phyloP scores from a whole-genome alignment of 345 rosid genomes.

The Crucihimalaya himalaica region DNA sequence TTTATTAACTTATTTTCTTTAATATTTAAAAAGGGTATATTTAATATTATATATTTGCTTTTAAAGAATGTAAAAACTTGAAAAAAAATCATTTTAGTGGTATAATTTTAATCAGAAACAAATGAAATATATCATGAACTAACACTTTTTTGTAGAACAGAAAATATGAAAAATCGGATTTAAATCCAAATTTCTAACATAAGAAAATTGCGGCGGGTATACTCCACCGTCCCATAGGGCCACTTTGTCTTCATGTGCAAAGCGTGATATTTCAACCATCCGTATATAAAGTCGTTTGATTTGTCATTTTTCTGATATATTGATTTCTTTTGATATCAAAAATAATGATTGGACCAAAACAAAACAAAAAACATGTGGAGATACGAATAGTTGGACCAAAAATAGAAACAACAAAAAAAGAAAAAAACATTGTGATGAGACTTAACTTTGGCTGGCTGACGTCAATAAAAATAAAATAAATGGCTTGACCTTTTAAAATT shows the following conservation, averaged over 20 bases:
- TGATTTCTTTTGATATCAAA: neutral
- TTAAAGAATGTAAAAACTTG: too few species aligned
- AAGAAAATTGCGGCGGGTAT: constrained; percentile 26
- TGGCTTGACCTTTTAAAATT: constrained; percentile 9
- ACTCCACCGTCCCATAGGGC: constrained; percentile 5
- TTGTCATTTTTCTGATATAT: neutral
- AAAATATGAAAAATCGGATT: neutral
- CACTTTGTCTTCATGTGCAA: constrained; percentile 16
- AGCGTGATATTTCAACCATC: neutral
- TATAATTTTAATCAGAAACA: neutral
- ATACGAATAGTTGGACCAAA: neutral
- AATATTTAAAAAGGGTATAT: too few species aligned
- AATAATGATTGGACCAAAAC: neutral
- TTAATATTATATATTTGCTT: too few species aligned
- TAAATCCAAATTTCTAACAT: neutral
- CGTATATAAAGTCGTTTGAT: neutral
- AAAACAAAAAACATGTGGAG: neutral
- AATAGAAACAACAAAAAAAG: neutral
- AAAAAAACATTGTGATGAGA: neutral
- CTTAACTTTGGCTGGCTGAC: constrained; percentile 5
- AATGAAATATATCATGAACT: neutral
- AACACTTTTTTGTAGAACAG: neutral
- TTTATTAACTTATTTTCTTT: too few species aligned
- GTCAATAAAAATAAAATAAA: neutral
- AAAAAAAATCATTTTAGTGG: too few species aligned